Conservation (phyloP, 1,284 basidiomycete species). For the Tilletiopsis washingtonensis region DNA sequence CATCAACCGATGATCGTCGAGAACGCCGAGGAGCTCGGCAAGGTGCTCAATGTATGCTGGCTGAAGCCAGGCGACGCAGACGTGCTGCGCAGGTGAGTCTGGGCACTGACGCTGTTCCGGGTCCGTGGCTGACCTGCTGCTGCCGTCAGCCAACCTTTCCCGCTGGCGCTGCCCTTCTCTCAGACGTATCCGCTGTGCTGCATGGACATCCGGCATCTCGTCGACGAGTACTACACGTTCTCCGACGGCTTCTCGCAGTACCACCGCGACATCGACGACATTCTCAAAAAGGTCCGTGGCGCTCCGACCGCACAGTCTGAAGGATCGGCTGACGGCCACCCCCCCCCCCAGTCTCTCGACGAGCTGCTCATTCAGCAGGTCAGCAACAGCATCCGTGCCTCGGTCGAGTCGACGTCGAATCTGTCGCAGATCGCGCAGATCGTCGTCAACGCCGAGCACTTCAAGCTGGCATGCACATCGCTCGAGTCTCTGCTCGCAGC, state of each 20-base stretch:
- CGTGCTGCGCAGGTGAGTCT: conserved; percentile 10
- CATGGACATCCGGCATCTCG: conserved; percentile 87
- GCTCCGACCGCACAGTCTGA: neutral
- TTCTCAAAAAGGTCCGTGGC: conserved; percentile 68
- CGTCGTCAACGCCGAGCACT: conserved; percentile 86
- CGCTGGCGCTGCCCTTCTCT: conserved; percentile 82
- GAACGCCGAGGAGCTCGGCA: conserved; percentile 62
- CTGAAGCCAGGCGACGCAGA: conserved; percentile 53
- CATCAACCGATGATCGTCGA: conserved; percentile 82
- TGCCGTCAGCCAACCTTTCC: conserved; percentile 61
- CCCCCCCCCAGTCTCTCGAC: conserved; percentile 65
- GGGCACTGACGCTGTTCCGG: conserved; percentile 22
- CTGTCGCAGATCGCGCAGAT: conserved; percentile 92
- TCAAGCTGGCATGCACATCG: conserved; percentile 75
- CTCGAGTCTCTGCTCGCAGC: conserved; percentile 76
- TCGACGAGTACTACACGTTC: conserved; percentile 94
- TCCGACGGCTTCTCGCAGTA: conserved; percentile 88
- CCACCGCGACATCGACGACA: conserved; percentile 82
- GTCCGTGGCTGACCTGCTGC: conserved; percentile 46
- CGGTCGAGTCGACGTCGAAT: conserved; percentile 62
- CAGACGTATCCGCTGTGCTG: conserved; percentile 91
- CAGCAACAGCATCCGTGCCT: conserved; percentile 65
- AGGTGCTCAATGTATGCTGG: conserved; percentile 78
- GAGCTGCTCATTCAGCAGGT: conserved; percentile 73
- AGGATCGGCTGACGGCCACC: neutral